Percentiles rank a stretch among this genome's conserved stretches.
phyloP scores from a whole-genome alignment of 2,329 filamentous ascomycete genomes.

The Rhynchosporium graminicola region DNA sequence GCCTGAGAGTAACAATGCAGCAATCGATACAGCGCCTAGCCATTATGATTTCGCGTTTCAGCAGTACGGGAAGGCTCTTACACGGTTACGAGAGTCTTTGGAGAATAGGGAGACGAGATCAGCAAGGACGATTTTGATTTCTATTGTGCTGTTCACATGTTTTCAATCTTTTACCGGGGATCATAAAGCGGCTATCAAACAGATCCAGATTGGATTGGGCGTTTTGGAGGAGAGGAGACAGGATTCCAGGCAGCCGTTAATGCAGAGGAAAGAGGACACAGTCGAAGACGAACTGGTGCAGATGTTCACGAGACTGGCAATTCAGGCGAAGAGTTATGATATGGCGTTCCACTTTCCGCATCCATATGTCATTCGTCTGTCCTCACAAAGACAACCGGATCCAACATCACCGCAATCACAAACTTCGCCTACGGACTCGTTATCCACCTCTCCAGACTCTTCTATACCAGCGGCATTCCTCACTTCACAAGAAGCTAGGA shows the following conservation, averaged over 20 bases:
- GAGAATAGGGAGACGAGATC: constrained; percentile 47
- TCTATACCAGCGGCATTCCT: constrained; percentile 44
- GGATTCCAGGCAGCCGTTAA: constrained; percentile 44
- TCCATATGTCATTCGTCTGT: constrained; percentile 59
- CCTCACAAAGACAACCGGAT: constrained; percentile 39
- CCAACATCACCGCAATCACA: constrained; percentile 35
- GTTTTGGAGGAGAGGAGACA: constrained; percentile 55
- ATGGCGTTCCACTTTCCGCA: constrained; percentile 68
- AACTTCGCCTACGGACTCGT: constrained; percentile 47
- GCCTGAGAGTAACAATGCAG: constrained; percentile 28
- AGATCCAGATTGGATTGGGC: constrained; percentile 60
- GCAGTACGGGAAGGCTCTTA: constrained; percentile 59
- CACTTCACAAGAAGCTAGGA: constrained; percentile 55
- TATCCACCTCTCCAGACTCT: constrained; percentile 28
- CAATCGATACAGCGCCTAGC: constrained; percentile 46
- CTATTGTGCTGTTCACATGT: constrained; percentile 65
- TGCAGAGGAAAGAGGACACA: constrained; percentile 28
- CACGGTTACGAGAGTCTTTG: constrained; percentile 49
- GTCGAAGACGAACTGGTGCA: constrained; percentile 56
- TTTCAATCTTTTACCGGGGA: constrained; percentile 69
- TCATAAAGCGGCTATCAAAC: constrained; percentile 60
- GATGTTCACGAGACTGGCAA: constrained; percentile 64
- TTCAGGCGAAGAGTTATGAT: constrained; percentile 68
- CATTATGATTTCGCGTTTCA: constrained; percentile 63
- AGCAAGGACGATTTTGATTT: constrained; percentile 60